Evolutionary conservation across 495 filamentous ascomycete species (phyloP), one percentile per base, ranked within the genome.

Genomic region (Melanomma pulvis-pyrius): DNA sequence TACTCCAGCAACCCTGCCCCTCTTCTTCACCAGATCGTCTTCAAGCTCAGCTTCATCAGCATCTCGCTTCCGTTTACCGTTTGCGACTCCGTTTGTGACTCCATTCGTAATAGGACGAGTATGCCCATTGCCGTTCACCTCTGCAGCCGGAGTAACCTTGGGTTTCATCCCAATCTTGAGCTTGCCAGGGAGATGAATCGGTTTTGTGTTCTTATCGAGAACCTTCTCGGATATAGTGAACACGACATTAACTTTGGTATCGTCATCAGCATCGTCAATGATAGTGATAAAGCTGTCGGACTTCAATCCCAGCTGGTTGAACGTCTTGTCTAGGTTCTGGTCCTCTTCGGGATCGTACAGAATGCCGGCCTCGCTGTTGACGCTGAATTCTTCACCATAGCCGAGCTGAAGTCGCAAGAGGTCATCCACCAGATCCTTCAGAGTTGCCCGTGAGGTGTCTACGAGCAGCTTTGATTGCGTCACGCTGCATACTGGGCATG

Each of bases 311-410:
- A 96, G 80, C n/a, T 96, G 90, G 21, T 75, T 81, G 28, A 98
- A 82, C 48, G 87, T 90, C 79, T 92, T 94, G 0, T 77, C 73
- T 0, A 98, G 78, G 66, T 97, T 94, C 64, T 96, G 92, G 7
- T 92, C 91, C 65, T 93, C 81, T 59, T 98, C 94, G 0, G 86
- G 85, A 71, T 97, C 94, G 72, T 96, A 99, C 5, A 98, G 81
- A 8, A 89, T 78, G 50, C 86, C 87, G n/a, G 81, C 75, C 1
- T 89, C 87, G 51, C 84, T 92, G 63, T 83, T 86, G 61, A 98
- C 80, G 13, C 86, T 87, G 36, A 97, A 83, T 39, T 97, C 93
- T 57, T 93, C 88, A 9, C 88, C 87, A 73, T 96, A 98, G 12
- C 90, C 91, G 3, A 97, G 77, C 55, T 90, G 75, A 12, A 78